phyloP scores from a whole-genome alignment of 2,329 filamentous ascomycete species.

The Colletotrichum graminicola region DNA sequence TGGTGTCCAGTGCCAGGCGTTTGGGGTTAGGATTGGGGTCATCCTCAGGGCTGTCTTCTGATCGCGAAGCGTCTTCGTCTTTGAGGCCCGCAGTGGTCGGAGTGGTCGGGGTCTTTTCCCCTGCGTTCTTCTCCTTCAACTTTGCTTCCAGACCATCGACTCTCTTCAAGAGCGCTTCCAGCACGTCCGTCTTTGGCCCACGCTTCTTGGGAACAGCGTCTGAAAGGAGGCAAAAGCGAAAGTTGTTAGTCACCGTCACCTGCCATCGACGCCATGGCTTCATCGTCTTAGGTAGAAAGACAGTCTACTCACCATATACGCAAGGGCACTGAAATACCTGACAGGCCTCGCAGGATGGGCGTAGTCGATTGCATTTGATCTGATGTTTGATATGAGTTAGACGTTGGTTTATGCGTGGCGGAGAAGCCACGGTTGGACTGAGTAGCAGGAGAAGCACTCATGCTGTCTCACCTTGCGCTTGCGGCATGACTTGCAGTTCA shows the following conservation, averaged over 20 bases:
- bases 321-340: conserved; percentile 90
- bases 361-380: conserved; percentile 93
- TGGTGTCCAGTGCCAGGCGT: conserved; percentile 51
- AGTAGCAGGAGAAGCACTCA: neutral
- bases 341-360: conserved; percentile 88
- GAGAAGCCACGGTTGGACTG: neutral
- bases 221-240: conserved; percentile 50
- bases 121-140: conserved; percentile 75
- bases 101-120: conserved; percentile 47
- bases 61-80: conserved; percentile 46
- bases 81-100: conserved; percentile 42
- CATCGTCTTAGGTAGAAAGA: neutral
- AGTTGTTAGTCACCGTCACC: conserved; percentile 23
- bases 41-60: conserved; percentile 47
- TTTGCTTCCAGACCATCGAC: conserved; percentile 88
- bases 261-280: neutral
- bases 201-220: conserved; percentile 92
- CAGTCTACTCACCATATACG: conserved; percentile 77
- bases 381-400: conserved; percentile 51
- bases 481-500: conserved; percentile 96
- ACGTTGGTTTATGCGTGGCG: conserved; percentile 3
- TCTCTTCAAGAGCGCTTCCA: conserved; percentile 85
- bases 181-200: conserved; percentile 89
- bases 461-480: conserved; percentile 80
- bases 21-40: conserved; percentile 58